A percentile compares a stretch with the other conserved stretches of the same genome.
Evolutionary conservation across 108 stramenopile genomes (phyloP).

Genomic region (Nitzschia palea): DNA sequence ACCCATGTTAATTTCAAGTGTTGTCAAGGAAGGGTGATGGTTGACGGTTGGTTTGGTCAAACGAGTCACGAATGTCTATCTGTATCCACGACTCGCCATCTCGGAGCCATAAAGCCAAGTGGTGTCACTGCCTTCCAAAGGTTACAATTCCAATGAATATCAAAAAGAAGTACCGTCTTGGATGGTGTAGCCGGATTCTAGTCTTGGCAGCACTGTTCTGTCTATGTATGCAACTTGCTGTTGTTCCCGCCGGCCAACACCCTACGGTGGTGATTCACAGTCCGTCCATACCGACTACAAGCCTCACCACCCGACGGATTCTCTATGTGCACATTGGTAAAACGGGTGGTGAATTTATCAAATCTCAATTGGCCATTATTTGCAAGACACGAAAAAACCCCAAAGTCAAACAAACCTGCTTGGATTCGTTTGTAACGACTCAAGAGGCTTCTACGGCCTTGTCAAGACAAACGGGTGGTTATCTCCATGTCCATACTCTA

Average conservation of each 20-base stretch:
- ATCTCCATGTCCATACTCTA: constrained; percentile 10
- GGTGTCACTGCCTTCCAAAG: too few relatives aligned
- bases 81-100: too few relatives aligned
- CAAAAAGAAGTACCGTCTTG: constrained; percentile 27
- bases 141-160: constrained; percentile 7
- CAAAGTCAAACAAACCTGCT: constrained; percentile 1
- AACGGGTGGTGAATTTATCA: constrained; percentile 24
- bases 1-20: too few relatives aligned
- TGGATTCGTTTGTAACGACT: neutral
- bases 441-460: neutral
- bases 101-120: too few relatives aligned
- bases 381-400: constrained; percentile 19
- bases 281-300: too few relatives aligned
- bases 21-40: too few relatives aligned
- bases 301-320: neutral
- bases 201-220: neutral
- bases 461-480: constrained; percentile 6
- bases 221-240: neutral
- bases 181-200: neutral
- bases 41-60: too few relatives aligned
- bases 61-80: too few relatives aligned
- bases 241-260: neutral
- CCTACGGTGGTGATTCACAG: neutral
- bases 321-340: constrained; percentile 22
- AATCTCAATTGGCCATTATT: constrained; percentile 8